These are phyloP conservation scores for Aspergillus arachidicola DNA, from an alignment of 2,329 filamentous ascomycete species.

Conservation along the genomic window DNA sequence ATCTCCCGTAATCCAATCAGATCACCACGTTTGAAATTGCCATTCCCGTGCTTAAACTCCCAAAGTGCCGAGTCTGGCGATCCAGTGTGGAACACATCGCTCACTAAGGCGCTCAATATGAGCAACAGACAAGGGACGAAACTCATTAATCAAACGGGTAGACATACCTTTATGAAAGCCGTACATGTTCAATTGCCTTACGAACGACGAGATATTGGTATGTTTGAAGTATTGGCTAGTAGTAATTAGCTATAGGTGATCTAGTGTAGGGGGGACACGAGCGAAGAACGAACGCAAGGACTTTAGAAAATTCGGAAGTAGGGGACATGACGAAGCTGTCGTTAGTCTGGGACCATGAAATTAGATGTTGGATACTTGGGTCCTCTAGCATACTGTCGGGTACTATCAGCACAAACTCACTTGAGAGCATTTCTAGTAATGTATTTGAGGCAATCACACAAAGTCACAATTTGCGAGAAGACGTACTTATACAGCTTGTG, in stretches of 20 bases:
- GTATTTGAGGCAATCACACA: neutral
- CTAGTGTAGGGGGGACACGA: neutral
- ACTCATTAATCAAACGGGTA: neutral
- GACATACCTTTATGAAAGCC: slow-evolving; percentile 92
- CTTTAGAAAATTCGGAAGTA: slow-evolving; percentile 95
- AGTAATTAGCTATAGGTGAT: slow-evolving; percentile 19
- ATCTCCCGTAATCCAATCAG: slow-evolving; percentile 90
- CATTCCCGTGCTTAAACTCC: slow-evolving; percentile 98
- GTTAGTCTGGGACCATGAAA: slow-evolving; percentile 90
- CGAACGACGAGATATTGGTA: slow-evolving; percentile 98
- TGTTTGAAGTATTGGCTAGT: slow-evolving; percentile 97
- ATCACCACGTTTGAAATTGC: slow-evolving; percentile 95
- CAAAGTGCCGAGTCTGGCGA: slow-evolving; percentile 91
- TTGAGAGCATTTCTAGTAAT: neutral
- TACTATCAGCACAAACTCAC: slow-evolving; percentile 20
- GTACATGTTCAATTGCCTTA: slow-evolving; percentile 98
- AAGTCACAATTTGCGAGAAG: slow-evolving; percentile 14
- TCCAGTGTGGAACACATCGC: slow-evolving; percentile 95
- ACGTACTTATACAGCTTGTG: slow-evolving; percentile 97
- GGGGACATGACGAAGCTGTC: slow-evolving; percentile 99
- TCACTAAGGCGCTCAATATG: slow-evolving; percentile 61
- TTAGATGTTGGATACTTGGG: slow-evolving; percentile 86
- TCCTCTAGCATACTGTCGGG: slow-evolving; percentile 88
- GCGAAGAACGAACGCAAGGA: slow-evolving; percentile 76
- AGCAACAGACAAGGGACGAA: slow-evolving; percentile 7